A percentile compares a stretch with the other conserved stretches of the same genome.
These are phyloP conservation scores for Cryphonectria naterciae DNA, from an alignment of 2,329 filamentous ascomycete genomes.

Conservation along the genomic window DNA sequence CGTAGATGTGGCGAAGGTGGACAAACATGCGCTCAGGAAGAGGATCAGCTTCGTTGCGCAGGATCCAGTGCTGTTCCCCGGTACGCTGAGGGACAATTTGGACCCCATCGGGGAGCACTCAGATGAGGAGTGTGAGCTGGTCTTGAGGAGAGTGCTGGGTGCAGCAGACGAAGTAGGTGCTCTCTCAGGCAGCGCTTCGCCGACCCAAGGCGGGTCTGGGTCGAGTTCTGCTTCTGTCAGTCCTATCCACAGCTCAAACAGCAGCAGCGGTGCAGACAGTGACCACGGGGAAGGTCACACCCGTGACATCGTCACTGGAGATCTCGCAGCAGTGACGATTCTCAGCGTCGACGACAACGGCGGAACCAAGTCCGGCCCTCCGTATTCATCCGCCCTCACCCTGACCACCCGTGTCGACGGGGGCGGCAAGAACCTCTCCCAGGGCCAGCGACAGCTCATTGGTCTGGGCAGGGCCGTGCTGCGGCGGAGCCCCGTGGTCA, in stretches of 20 bases:
- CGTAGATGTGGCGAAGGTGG: constrained; percentile 55
- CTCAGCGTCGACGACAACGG: constrained; percentile 37
- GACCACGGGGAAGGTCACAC: constrained; percentile 3
- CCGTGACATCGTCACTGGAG: neutral
- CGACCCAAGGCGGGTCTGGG: constrained; percentile 14
- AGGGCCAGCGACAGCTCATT: constrained; percentile 66
- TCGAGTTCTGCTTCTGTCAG: constrained; percentile 16
- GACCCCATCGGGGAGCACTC: constrained; percentile 67
- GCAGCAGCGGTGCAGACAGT: constrained; percentile 12
- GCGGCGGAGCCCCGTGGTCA: constrained; percentile 62
- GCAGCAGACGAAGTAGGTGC: constrained; percentile 29
- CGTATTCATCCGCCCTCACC: constrained; percentile 39
- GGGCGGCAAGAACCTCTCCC: constrained; percentile 64
- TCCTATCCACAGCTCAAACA: constrained; percentile 15
- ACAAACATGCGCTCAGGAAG: constrained; percentile 59
- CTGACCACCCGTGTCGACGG: constrained; percentile 58
- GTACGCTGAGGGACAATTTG: constrained; percentile 65
- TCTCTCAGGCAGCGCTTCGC: constrained; percentile 17
- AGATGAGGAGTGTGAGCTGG: constrained; percentile 52
- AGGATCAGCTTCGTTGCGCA: constrained; percentile 67
- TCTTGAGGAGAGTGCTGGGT: constrained; percentile 64
- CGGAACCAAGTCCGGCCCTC: neutral
- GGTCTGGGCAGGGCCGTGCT: constrained; percentile 64
- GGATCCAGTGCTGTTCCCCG: constrained; percentile 65
- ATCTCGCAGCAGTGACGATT: constrained; percentile 28